Evolutionary conservation across 2,329 filamentous ascomycete species (phyloP).

Genomic region (Herpomyces periplanetae): DNA sequence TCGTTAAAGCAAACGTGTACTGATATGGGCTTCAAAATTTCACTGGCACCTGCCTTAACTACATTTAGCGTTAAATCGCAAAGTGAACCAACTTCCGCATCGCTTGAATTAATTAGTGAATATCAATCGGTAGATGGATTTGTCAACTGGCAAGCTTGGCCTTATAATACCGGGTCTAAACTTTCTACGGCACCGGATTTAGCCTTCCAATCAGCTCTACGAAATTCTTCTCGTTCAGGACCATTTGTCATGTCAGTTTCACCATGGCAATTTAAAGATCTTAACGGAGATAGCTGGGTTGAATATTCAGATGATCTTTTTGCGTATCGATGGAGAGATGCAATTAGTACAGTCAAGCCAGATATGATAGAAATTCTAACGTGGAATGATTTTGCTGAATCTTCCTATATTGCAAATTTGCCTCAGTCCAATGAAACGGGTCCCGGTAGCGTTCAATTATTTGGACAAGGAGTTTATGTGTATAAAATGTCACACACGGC

Average conservation of each 20-base stretch:
- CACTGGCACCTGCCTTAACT: slow-evolving; percentile 7
- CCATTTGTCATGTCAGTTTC: slow-evolving; percentile 9
- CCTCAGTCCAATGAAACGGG: slow-evolving; percentile 6
- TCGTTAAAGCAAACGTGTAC: slow-evolving; percentile 4
- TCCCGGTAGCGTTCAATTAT: slow-evolving; percentile 2
- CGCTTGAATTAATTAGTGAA: slow-evolving; percentile 5
- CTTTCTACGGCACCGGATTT: slow-evolving; percentile 6
- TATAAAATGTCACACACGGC: slow-evolving; percentile 7
- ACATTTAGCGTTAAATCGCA: slow-evolving; percentile 6
- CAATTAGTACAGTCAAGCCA: slow-evolving; percentile 5
- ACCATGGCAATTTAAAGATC: slow-evolving; percentile 9
- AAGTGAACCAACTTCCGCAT: slow-evolving; percentile 4
- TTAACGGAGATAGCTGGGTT: slow-evolving; percentile 7
- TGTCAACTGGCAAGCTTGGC: slow-evolving; percentile 9
- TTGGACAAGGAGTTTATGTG: slow-evolving; percentile 7
- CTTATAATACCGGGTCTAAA: slow-evolving; percentile 6
- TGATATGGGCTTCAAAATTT: slow-evolving; percentile 5
- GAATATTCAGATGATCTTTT: slow-evolving; percentile 8
- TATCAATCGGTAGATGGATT: slow-evolving; percentile 7
- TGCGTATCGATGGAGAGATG: slow-evolving; percentile 5
- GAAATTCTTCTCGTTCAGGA: slow-evolving; percentile 6
- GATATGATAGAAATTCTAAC: slow-evolving; percentile 8
- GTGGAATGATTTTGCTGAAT: slow-evolving; percentile 9
- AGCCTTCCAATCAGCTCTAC: slow-evolving; percentile 7
- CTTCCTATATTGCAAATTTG: slow-evolving; percentile 8